Evolutionary conservation across 345 rosid species (phyloP).

Genomic region (Euphorbia peplus): DNA sequence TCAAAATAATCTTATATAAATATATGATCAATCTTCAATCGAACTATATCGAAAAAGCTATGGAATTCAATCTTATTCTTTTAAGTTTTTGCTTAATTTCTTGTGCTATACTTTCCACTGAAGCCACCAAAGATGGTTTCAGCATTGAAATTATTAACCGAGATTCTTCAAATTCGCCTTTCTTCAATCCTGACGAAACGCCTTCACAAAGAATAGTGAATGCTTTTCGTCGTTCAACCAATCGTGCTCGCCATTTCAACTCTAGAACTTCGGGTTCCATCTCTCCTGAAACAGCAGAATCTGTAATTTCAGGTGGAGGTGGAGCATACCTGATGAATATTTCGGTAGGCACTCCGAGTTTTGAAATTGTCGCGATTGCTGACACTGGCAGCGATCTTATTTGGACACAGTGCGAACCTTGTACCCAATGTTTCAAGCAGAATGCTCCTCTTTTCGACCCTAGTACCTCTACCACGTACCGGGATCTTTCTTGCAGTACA

Average conservation of each 20-base stretch:
- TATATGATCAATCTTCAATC: too few species aligned
- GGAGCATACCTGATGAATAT: constrained; percentile 24
- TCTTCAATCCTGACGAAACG: constrained; percentile 17
- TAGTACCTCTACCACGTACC: constrained; percentile 30
- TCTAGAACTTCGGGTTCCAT: neutral
- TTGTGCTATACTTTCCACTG: neutral
- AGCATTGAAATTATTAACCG: constrained; percentile 28
- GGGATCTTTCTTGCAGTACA: constrained; percentile 1
- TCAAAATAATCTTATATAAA: neutral
- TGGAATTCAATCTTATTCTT: neutral
- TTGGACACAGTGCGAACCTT: constrained; percentile 27
- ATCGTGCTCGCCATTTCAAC: constrained; percentile 10
- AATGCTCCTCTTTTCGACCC: constrained; percentile 24
- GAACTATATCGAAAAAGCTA: neutral
- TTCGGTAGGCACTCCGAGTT: constrained; percentile 22
- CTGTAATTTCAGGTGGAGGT: neutral
- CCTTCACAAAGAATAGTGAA: neutral
- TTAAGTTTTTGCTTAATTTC: neutral
- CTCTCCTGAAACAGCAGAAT: constrained; percentile 1
- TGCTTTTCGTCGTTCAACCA: constrained; percentile 20
- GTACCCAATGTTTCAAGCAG: constrained; percentile 8
- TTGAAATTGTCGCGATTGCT: constrained; percentile 15
- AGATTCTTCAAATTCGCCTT: constrained; percentile 33
- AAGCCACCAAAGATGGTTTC: constrained; percentile 17
- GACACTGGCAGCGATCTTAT: constrained; percentile 28